These are phyloP conservation scores for Colletotrichum caudatum DNA, from an alignment of 2,329 filamentous ascomycete species.

Conservation along the genomic window DNA sequence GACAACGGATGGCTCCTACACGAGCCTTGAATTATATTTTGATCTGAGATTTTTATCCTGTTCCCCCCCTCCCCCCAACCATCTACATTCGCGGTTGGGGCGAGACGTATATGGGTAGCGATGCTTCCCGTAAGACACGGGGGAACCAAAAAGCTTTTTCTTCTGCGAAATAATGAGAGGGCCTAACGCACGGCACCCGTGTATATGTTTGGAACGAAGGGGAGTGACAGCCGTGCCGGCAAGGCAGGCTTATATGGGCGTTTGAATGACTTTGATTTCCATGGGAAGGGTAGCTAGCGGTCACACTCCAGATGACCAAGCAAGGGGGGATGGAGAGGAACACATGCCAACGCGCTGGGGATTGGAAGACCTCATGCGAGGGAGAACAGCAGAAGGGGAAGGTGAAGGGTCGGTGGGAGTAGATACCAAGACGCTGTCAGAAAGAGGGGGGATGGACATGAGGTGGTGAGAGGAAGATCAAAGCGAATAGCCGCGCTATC, in stretches of 20 bases:
- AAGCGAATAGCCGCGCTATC: slow-evolving; percentile 32
- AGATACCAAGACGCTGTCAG: slow-evolving; percentile 18
- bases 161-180: slow-evolving; percentile 24
- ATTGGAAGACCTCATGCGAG: slow-evolving; percentile 25
- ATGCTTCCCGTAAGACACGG: background rate
- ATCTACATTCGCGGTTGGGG: slow-evolving; percentile 24
- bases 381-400: background rate
- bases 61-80: too few relatives aligned
- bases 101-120: slow-evolving; percentile 13
- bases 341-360: slow-evolving; percentile 4
- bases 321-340: background rate
- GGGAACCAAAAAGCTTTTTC: background rate
- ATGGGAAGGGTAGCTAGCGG: background rate
- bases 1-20: slow-evolving; percentile 29
- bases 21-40: slow-evolving; percentile 20
- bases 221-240: slow-evolving; percentile 17
- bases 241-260: slow-evolving; percentile 21
- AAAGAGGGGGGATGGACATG: slow-evolving; percentile 10
- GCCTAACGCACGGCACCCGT: background rate
- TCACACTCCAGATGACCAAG: background rate
- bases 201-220: slow-evolving; percentile 20
- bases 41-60: background rate
- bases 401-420: too few relatives aligned
- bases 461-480: slow-evolving; percentile 40
- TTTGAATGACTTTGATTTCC: slow-evolving; percentile 8